Conservation (phyloP, 129 eudicot species). For the Daucus carota region DH1_v3.0 NC_030381.2:39400501-39401000, state of each 20-base stretch:
- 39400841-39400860: neutral
- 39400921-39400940: neutral
- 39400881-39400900: neutral
- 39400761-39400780: neutral
- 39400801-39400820: neutral
- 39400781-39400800: neutral
- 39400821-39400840: neutral
- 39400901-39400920: neutral
- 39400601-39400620: neutral
- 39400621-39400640: neutral
- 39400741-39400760: neutral
- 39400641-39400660: neutral
- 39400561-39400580: neutral
- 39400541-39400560: neutral
- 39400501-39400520: neutral
- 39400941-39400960: neutral
- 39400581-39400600: neutral
- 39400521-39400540: no score
- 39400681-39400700: neutral
- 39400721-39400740: neutral
- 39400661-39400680: neutral
- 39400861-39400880: neutral
- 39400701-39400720: neutral
- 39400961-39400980: neutral
- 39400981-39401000: neutral